Evolutionary conservation across 331 rosid species (phyloP).

Genomic region (Saraca asoca): DNA sequence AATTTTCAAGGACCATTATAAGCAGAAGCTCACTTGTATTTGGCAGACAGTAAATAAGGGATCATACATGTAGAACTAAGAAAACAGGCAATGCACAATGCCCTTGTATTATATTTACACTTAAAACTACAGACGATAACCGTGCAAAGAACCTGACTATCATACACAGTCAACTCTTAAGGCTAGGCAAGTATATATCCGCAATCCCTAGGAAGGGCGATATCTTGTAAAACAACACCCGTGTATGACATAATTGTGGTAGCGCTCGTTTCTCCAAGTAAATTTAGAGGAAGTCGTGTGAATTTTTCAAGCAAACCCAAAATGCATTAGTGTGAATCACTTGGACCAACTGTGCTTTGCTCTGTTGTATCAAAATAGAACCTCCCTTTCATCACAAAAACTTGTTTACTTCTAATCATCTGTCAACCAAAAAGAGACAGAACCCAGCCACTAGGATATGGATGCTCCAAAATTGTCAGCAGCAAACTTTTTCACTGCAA

Average conservation of each 20-base stretch:
- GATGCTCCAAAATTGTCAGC: slow-evolving; percentile 56
- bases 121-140: slow-evolving; percentile 36
- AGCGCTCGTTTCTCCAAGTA: slow-evolving; percentile 31
- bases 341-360: slow-evolving; percentile 32
- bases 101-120: slow-evolving; percentile 55
- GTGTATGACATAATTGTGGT: slow-evolving; percentile 23
- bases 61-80: slow-evolving; percentile 26
- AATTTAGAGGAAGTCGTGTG: slow-evolving; percentile 39
- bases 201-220: slow-evolving; percentile 41
- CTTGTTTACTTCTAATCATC: slow-evolving; percentile 48
- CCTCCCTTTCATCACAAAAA: slow-evolving; percentile 37
- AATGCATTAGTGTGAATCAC: slow-evolving; percentile 34
- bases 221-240: slow-evolving; percentile 30
- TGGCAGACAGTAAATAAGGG: slow-evolving; percentile 28
- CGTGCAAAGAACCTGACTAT: slow-evolving; percentile 38
- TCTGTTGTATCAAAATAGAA: slow-evolving; percentile 38
- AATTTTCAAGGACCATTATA: too few species aligned
- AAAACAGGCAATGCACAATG: slow-evolving; percentile 34
- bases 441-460: slow-evolving; percentile 46
- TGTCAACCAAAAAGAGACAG: slow-evolving; percentile 54
- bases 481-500: slow-evolving; percentile 56
- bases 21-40: slow-evolving; percentile 31
- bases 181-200: slow-evolving; percentile 35
- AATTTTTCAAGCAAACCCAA: slow-evolving; percentile 41
- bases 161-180: slow-evolving; percentile 38